phyloP scores from a whole-genome alignment of 768 basidiomycete species.

The Russula virescens region DNA sequence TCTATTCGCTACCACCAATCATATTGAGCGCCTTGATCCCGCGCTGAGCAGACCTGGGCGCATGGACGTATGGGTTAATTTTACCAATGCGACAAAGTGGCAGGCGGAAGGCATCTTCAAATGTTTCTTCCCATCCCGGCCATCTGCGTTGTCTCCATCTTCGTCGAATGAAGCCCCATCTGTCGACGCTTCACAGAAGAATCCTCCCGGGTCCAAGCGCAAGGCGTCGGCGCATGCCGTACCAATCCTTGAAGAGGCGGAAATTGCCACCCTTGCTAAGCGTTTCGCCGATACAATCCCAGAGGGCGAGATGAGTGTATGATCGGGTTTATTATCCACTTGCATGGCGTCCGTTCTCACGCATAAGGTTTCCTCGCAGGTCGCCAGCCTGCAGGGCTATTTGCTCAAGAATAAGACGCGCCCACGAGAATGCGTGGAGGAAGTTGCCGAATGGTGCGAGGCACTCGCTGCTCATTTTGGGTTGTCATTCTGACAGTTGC shows the following conservation, averaged over 20 bases:
- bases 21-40: slow-evolving; percentile 88
- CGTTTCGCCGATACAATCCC: slow-evolving; percentile 78
- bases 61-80: slow-evolving; percentile 92
- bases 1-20: slow-evolving; percentile 89
- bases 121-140: slow-evolving; percentile 81
- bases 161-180: slow-evolving; percentile 19
- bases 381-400: slow-evolving; percentile 81
- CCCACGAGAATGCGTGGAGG: slow-evolving; percentile 79
- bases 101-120: slow-evolving; percentile 92
- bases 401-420: slow-evolving; percentile 86
- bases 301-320: slow-evolving; percentile 80
- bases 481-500: too few species aligned
- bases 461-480: not conserved
- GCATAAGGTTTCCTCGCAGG: slow-evolving; percentile 37
- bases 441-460: slow-evolving; percentile 64
- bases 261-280: slow-evolving; percentile 73
- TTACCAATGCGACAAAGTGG: slow-evolving; percentile 87
- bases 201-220: slow-evolving; percentile 66
- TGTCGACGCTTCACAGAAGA: slow-evolving; percentile 53
- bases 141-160: slow-evolving; percentile 21
- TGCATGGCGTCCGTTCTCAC: slow-evolving; percentile 5
- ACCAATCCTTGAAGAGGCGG: slow-evolving; percentile 67
- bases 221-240: slow-evolving; percentile 50
- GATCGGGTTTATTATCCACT: slow-evolving; percentile 26
- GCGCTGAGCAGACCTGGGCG: slow-evolving; percentile 84